Evolutionary conservation across 2,329 filamentous ascomycete species (phyloP).

Genomic region (Aspergillus costaricaensis): DNA sequence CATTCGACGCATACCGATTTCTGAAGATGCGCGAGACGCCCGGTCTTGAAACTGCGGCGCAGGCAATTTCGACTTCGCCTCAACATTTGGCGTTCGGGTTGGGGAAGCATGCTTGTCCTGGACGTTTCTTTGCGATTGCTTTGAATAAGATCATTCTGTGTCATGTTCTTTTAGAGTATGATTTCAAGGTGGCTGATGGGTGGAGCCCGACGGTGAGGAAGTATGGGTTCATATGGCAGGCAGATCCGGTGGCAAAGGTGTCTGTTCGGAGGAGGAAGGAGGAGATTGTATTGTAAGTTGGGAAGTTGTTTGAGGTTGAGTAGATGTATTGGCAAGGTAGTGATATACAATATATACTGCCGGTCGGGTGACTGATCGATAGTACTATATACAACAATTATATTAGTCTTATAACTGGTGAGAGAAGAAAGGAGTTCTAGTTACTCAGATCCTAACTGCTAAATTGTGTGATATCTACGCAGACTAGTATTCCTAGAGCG

Average conservation of each 20-base stretch:
- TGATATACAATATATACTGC: too few species aligned
- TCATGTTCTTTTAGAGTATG: slow-evolving; percentile 53
- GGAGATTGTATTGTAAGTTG: not conserved
- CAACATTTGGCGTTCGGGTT: slow-evolving; percentile 32
- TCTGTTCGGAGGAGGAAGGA: not conserved
- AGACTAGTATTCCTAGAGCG: too few species aligned
- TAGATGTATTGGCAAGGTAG: too few species aligned
- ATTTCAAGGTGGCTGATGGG: slow-evolving; percentile 40
- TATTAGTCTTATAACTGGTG: too few species aligned
- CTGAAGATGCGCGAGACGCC: slow-evolving; percentile 6
- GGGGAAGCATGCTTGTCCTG: slow-evolving; percentile 44
- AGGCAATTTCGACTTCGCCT: slow-evolving; percentile 21
- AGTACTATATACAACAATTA: too few species aligned
- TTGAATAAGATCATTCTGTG: slow-evolving; percentile 56
- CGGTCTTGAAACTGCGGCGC: slow-evolving; percentile 10
- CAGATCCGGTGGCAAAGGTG: not conserved
- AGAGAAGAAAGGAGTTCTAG: too few species aligned
- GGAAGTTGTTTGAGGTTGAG: too few species aligned
- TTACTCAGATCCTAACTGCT: too few species aligned
- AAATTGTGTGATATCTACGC: too few species aligned
- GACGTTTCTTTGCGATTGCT: slow-evolving; percentile 56
- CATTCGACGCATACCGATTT: slow-evolving; percentile 18
- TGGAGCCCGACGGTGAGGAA: not conserved
- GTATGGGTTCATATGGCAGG: not conserved
- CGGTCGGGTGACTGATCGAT: too few species aligned